Percentiles rank a stretch among this genome's conserved stretches.
Conservation (phyloP, 306 rosid species). For the Fragaria nilgerrensis region DNA sequence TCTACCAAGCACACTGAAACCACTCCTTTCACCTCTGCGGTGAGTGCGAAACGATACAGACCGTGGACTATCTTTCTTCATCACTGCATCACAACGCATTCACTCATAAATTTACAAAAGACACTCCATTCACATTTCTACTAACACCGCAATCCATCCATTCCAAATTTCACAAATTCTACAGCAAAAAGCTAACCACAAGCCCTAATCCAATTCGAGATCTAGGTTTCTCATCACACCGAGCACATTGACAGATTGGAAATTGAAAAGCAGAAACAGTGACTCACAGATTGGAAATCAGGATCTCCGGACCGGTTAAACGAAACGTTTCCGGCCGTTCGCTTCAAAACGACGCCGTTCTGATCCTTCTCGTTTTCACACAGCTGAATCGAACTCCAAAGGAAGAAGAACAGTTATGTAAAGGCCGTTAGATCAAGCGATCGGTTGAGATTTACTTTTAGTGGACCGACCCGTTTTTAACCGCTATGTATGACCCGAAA, state of each 20-base stretch:
- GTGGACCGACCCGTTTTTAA: not conserved
- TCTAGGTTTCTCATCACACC: not conserved
- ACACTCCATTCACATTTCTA: not conserved
- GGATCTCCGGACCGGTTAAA: not conserved
- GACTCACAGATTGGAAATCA: constrained; percentile 13
- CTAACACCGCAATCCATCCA: not conserved
- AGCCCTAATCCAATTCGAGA: constrained; percentile 2
- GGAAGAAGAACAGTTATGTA: too few relatives aligned
- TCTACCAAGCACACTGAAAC: constrained; percentile 19
- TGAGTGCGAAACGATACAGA: constrained; percentile 32
- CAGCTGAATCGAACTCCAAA: not conserved
- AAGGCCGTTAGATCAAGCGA: not conserved
- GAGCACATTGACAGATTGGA: not conserved
- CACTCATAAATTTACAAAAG: not conserved
- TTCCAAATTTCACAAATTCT: not conserved
- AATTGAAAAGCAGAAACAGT: not conserved
- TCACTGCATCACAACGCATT: constrained; percentile 15
- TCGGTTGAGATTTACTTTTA: not conserved
- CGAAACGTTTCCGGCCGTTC: not conserved
- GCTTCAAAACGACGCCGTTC: not conserved
- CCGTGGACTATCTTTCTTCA: constrained; percentile 35
- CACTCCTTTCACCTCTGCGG: constrained; percentile 40
- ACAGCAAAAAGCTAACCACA: not conserved
- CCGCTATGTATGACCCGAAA: not conserved
- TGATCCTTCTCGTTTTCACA: not conserved